Conservation (phyloP, 257 asterid genomes). For the Scutellaria minor region DNA sequence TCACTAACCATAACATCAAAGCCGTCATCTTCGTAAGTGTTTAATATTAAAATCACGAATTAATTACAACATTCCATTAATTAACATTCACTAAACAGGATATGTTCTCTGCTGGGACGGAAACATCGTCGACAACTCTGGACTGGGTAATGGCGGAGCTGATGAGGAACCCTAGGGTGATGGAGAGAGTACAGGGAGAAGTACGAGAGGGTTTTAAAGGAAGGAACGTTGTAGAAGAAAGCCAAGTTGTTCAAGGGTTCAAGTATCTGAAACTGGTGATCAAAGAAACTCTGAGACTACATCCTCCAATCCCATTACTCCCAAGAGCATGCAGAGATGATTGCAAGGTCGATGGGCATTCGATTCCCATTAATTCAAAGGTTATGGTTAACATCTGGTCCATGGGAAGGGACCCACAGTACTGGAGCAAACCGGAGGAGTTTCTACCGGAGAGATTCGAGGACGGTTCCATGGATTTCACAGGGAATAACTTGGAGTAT, state of each 20-base stretch:
- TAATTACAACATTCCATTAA: neutral
- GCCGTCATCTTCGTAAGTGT: constrained; percentile 42
- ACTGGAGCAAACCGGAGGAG: constrained; percentile 38
- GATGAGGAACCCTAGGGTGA: constrained; percentile 39
- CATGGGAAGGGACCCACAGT: constrained; percentile 42
- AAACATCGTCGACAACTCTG: constrained; percentile 31
- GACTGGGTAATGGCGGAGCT: constrained; percentile 53
- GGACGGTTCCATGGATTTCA: constrained; percentile 29
- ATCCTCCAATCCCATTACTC: constrained; percentile 45
- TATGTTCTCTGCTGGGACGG: constrained; percentile 46
- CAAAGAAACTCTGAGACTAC: constrained; percentile 46
- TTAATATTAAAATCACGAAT: neutral
- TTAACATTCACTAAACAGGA: constrained; percentile 24
- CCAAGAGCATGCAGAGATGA: constrained; percentile 43
- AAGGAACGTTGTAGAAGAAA: constrained; percentile 26
- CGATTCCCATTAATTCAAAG: constrained; percentile 36
- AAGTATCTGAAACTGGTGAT: constrained; percentile 37
- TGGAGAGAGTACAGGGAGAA: constrained; percentile 38
- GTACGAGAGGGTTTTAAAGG: constrained; percentile 32
- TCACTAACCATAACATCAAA: constrained; percentile 40
- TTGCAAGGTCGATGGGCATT: constrained; percentile 33
- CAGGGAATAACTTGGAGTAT: constrained; percentile 33
- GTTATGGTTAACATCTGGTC: constrained; percentile 39
- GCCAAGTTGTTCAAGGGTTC: constrained; percentile 4
- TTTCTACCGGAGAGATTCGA: constrained; percentile 41